Percentiles rank a stretch among this genome's conserved stretches.
phyloP scores from a whole-genome alignment of 73 alveolate genomes.

The Halteria grandinella region DNA sequence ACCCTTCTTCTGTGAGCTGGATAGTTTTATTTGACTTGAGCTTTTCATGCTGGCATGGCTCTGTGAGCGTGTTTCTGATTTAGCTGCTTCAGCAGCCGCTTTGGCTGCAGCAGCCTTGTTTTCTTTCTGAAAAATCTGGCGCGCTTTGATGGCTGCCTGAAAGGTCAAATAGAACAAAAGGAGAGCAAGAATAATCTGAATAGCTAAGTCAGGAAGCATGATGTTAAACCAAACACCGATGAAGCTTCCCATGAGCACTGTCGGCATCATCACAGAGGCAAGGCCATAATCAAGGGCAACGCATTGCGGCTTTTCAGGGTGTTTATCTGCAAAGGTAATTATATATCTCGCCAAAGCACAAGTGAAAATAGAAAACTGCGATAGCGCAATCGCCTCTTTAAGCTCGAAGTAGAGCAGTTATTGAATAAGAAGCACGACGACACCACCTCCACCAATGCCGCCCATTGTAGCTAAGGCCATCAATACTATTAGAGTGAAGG shows the following conservation, averaged over 20 bases:
- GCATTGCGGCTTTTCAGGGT: slow-evolving; percentile 57
- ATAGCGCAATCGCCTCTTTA: slow-evolving; percentile 51
- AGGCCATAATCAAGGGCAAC: slow-evolving; percentile 57
- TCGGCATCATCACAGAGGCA: slow-evolving; percentile 63
- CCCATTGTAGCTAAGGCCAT: slow-evolving; percentile 47
- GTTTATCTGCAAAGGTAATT: slow-evolving; percentile 31
- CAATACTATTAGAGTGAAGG: background rate
- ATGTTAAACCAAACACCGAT: slow-evolving; percentile 47
- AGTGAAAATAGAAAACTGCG: slow-evolving; percentile 41
- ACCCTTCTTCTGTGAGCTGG: too few relatives aligned
- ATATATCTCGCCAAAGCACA: slow-evolving; percentile 45
- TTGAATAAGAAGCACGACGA: slow-evolving; percentile 40
- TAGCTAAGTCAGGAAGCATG: slow-evolving; percentile 26
- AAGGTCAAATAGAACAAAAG: background rate
- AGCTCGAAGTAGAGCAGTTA: slow-evolving; percentile 17
- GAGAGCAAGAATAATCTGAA: background rate
- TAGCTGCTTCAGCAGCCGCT: too few relatives aligned
- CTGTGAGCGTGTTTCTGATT: too few relatives aligned
- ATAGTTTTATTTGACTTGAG: too few relatives aligned
- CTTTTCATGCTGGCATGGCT: too few relatives aligned
- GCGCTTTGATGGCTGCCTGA: background rate
- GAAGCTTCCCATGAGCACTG: slow-evolving; percentile 57
- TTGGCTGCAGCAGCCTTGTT: too few relatives aligned
- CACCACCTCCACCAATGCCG: slow-evolving; percentile 69
- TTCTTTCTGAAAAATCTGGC: slow-evolving; percentile 35